phyloP scores from a whole-genome alignment of 306 rosid genomes.

The Carpinus fangiana region DNA sequence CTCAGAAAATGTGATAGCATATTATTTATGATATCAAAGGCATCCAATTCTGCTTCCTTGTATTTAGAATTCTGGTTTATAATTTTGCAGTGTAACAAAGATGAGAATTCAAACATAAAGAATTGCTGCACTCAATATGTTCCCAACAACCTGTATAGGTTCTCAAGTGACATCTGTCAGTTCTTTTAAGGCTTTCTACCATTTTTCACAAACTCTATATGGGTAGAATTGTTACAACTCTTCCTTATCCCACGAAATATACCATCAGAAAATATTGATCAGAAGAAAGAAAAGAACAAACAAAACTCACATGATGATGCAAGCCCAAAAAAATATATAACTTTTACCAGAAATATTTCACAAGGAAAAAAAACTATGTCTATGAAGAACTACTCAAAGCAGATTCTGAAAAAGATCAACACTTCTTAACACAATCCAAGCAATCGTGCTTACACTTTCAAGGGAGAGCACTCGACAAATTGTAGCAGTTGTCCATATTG shows the following conservation, averaged over 20 bases:
- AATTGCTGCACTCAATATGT: background rate
- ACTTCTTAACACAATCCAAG: conserved; percentile 16
- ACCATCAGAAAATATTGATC: background rate
- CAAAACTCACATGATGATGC: background rate
- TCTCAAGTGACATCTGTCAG: background rate
- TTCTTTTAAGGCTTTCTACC: background rate
- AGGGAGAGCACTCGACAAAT: conserved; percentile 88
- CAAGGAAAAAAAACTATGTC: background rate
- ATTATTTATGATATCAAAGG: background rate
- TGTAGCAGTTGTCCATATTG: conserved; percentile 87
- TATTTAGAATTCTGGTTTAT: background rate
- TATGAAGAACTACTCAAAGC: background rate
- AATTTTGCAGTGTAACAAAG: background rate
- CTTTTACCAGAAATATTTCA: background rate
- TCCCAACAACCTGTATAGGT: background rate
- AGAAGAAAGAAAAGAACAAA: background rate
- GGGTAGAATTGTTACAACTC: background rate
- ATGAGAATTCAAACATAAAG: background rate
- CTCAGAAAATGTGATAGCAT: background rate
- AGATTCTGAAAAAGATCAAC: conserved; percentile 18
- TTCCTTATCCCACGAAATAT: background rate
- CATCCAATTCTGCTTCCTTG: background rate
- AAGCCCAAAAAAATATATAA: background rate
- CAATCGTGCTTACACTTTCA: conserved; percentile 61
- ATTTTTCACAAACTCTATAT: background rate